phyloP scores from a whole-genome alignment of 2,329 filamentous ascomycete species.

The Cladosporium sp. region DNA sequence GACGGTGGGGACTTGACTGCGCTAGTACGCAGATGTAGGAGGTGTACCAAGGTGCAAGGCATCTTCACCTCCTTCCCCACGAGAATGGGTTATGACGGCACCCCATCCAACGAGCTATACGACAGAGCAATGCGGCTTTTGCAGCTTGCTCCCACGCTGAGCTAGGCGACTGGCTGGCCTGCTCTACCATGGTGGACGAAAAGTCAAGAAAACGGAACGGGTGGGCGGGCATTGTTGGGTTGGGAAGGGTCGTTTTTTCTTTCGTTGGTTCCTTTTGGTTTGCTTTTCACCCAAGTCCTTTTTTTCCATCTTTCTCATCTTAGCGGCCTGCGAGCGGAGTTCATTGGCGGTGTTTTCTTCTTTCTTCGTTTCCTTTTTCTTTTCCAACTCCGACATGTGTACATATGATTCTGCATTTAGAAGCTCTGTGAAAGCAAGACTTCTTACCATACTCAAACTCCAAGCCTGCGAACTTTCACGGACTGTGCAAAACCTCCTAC shows the following conservation, averaged over 20 bases:
- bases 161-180: background rate
- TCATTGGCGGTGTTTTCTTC: background rate
- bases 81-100: slow-evolving; percentile 2
- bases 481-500: too few relatives aligned
- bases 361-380: background rate
- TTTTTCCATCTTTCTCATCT: background rate
- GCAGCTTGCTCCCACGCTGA: background rate
- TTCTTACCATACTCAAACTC: too few relatives aligned
- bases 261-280: background rate
- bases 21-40: background rate
- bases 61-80: background rate
- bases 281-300: background rate
- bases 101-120: background rate
- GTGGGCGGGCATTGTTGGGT: background rate
- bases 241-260: background rate
- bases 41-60: background rate
- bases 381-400: background rate
- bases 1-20: background rate
- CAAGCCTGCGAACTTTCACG: too few relatives aligned
- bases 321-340: slow-evolving; percentile 1
- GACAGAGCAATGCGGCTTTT: background rate
- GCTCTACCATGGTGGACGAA: background rate
- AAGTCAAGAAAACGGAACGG: background rate
- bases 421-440: background rate
- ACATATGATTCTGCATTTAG: background rate